Evolutionary conservation across 768 basidiomycete species (phyloP).

Genomic region (Auricularia sp.): DNA sequence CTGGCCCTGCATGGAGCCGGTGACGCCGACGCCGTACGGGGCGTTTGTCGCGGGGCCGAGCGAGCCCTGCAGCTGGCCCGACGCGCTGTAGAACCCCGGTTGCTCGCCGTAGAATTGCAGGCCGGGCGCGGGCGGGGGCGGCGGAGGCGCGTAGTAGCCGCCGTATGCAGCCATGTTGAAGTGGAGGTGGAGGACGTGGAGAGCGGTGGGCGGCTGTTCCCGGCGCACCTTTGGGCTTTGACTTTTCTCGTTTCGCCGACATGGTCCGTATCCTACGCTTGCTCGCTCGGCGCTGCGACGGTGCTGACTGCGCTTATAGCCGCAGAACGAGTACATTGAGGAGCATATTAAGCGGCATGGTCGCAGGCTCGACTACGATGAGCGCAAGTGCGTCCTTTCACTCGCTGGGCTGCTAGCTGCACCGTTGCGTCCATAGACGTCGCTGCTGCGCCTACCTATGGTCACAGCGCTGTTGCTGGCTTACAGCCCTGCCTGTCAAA

Average conservation of each 20-base stretch:
- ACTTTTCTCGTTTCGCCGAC: neutral
- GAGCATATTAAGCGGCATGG: conserved; percentile 97
- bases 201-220: neutral
- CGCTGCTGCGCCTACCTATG: neutral
- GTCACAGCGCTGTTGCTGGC: no score
- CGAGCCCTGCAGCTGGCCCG: neutral
- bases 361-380: conserved; percentile 89
- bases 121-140: neutral
- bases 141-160: neutral
- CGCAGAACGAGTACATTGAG: conserved; percentile 97
- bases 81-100: neutral
- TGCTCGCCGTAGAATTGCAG: neutral
- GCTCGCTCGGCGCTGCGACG: neutral
- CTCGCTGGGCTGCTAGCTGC: neutral
- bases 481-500: no score
- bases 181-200: neutral
- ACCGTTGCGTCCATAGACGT: no score
- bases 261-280: neutral
- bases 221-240: neutral
- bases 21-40: neutral
- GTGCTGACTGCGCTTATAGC: conserved; percentile 8
- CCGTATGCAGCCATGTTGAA: neutral
- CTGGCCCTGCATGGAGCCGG: neutral
- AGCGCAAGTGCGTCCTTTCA: conserved; percentile 65
- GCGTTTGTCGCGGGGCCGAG: neutral